Evolutionary conservation across 1,284 basidiomycete genomes (phyloP).

Genomic region (Abortiporus biennis): DNA sequence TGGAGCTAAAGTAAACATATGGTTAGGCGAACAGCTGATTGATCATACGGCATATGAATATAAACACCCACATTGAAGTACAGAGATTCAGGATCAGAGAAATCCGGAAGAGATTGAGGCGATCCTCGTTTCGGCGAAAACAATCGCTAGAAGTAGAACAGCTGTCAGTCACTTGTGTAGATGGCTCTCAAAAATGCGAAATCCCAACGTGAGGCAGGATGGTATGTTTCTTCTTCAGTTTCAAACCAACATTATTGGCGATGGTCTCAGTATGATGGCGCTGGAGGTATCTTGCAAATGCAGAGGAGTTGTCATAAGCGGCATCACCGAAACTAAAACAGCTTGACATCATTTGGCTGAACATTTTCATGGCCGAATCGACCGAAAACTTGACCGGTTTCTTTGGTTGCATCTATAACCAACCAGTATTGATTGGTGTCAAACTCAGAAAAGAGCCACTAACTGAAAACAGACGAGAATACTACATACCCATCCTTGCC

Average conservation of each 20-base stretch:
- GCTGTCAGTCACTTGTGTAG: no score
- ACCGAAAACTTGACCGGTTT: constrained; percentile 2
- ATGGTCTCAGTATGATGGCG: constrained; percentile 11
- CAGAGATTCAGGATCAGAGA: constrained; percentile 6
- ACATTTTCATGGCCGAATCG: neutral
- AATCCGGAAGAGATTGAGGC: constrained; percentile 2
- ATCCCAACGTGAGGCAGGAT: constrained; percentile 13
- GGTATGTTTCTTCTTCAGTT: constrained; percentile 9
- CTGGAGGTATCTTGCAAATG: constrained; percentile 22
- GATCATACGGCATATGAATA: neutral
- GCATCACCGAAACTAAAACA: constrained; percentile 11
- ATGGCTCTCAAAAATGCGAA: neutral
- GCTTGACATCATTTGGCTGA: constrained; percentile 1
- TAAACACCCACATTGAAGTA: constrained; percentile 3
- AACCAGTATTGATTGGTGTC: neutral
- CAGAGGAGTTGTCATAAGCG: constrained; percentile 21
- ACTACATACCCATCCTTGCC: neutral
- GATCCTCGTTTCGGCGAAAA: neutral
- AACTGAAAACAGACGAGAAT: neutral
- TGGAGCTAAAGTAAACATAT: constrained; percentile 1
- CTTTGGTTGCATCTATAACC: neutral
- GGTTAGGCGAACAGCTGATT: neutral
- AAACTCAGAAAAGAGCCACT: neutral
- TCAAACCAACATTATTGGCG: constrained; percentile 15
- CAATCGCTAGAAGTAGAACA: constrained; percentile 2